A percentile compares a stretch with the other conserved stretches of the same genome.
Conservation (phyloP, 2,329 filamentous ascomycete genomes). For the Aspergillus ustus region DNA sequence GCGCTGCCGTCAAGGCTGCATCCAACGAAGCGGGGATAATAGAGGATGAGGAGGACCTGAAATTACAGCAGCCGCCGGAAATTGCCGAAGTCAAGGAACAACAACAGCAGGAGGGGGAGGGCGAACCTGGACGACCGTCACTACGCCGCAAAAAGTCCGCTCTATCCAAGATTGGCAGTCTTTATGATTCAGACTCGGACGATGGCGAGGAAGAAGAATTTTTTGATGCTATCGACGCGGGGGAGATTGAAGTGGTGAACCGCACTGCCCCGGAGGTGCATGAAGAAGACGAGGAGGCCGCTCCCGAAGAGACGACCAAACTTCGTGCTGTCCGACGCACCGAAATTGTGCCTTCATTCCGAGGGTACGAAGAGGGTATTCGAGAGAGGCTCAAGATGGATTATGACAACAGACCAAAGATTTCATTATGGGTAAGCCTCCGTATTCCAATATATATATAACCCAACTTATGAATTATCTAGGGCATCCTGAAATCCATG, state of each 20-base stretch:
- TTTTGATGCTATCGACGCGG: constrained; percentile 94
- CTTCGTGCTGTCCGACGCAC: constrained; percentile 55
- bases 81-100: constrained; percentile 18
- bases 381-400: constrained; percentile 83
- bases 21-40: constrained; percentile 34
- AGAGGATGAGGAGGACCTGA: constrained; percentile 40
- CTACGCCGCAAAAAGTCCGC: constrained; percentile 66
- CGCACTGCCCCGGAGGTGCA: constrained; percentile 58
- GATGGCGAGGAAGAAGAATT: constrained; percentile 80
- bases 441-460: no score
- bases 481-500: constrained; percentile 98
- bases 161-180: constrained; percentile 71
- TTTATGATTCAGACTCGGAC: constrained; percentile 77
- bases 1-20: constrained; percentile 36
- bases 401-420: constrained; percentile 87
- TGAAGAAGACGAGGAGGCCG: constrained; percentile 54
- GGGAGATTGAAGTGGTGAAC: constrained; percentile 75
- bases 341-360: constrained; percentile 78
- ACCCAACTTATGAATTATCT: no score
- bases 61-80: constrained; percentile 27
- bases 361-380: constrained; percentile 88
- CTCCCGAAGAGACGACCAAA: constrained; percentile 44
- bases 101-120: no score
- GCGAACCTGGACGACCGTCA: constrained; percentile 10
- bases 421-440: constrained; percentile 95